Evolutionary conservation across 768 basidiomycete genomes (phyloP), one percentile per base, ranked within the genome.

Genomic region (Suillus cothurnatus): DNA sequence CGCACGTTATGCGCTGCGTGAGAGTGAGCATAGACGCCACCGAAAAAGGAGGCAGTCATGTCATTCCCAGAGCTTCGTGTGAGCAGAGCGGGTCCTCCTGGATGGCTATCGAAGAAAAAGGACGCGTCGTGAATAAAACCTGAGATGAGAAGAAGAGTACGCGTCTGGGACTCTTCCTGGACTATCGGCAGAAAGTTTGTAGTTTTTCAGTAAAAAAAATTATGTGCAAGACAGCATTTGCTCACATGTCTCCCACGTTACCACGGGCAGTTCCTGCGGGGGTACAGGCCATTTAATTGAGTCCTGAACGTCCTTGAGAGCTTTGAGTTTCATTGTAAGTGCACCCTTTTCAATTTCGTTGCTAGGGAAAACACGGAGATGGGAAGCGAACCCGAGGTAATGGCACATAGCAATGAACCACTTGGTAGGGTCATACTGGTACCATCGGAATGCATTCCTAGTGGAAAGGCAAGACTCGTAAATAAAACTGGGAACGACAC

Each of bases 71-170:
- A 82, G 66, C 81, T 86, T 32, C 77, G 78, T 61, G 79, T 75
- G 70, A 97, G 77, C 61, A 91, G 71, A 45, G 79, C 72, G 47
- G 80, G 80, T 19, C 95, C 95, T 28, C 95, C 95, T 0, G 95
- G 95, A 78, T 94, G 92, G 61, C 87, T 82, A 63, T 90, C 88
- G 39, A 88, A 67, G 74, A 95, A 95, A 14, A 82, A 75, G 4
- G 90, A 84, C 23, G 88, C 85, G 68, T 97, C 94, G 74, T 95
- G 93, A 68, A 97, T 90, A 80, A 93, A 95, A 15, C 95, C 95
- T 23, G 89, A 86, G 43, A 96, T 80, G 60, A 94, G 83, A 49
- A 96, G 79, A 62, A 97, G 77, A 4, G 86, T 81, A 34, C 88
- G 82, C 43, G 81, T 81, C 76, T 86, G 81, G 6, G 92, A 85